phyloP scores from a whole-genome alignment of 768 basidiomycete genomes.

The Trichaptum fuscoviolaceum region DNA sequence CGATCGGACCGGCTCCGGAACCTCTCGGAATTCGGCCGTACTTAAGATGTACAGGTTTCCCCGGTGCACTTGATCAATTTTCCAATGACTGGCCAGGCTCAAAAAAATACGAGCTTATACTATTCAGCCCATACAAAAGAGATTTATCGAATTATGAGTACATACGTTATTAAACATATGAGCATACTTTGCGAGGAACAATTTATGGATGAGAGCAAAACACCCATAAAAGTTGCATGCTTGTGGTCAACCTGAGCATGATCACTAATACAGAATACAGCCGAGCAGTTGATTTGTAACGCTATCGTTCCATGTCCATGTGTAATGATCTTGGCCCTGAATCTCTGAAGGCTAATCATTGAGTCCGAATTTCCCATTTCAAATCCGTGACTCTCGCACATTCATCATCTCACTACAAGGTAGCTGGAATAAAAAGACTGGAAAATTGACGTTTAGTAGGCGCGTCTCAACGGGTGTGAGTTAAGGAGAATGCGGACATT shows the following conservation, averaged over 20 bases:
- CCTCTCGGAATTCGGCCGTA: not conserved
- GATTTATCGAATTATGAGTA: too few species aligned
- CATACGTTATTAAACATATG: too few species aligned
- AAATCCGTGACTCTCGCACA: not conserved
- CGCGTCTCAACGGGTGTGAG: not conserved
- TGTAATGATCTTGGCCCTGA: not conserved
- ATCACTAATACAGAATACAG: not conserved
- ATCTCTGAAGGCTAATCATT: not conserved
- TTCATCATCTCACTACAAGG: too few species aligned
- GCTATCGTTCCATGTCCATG: not conserved
- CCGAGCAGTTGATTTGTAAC: not conserved
- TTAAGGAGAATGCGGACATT: not conserved
- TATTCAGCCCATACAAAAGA: too few species aligned
- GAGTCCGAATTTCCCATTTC: not conserved
- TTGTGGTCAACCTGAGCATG: not conserved
- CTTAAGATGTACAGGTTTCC: not conserved
- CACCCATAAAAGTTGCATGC: not conserved
- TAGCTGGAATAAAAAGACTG: too few species aligned
- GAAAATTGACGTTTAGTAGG: too few species aligned
- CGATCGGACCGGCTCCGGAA: conserved; percentile 1
- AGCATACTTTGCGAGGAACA: not conserved
- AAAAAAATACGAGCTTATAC: not conserved
- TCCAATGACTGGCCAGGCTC: not conserved
- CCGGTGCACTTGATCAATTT: not conserved
- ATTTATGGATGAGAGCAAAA: not conserved